Base-by-base conservation (phyloP, 108 stramenopile genomes). In the Chaetoceros tenuissimus region DNA sequence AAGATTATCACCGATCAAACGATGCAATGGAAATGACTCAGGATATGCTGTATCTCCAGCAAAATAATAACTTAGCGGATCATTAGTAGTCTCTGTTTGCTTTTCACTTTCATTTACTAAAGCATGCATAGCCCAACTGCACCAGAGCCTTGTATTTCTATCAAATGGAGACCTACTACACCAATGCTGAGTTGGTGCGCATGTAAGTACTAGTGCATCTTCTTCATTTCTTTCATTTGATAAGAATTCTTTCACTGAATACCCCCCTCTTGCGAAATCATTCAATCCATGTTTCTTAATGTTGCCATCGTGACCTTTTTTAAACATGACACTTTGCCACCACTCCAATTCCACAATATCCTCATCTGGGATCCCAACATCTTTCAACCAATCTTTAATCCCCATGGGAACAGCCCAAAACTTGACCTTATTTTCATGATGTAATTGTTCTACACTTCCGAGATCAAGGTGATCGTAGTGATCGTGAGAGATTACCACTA, bases 171-270 rank as follows among this genome's bases (percentile, higher is more conserved):
- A 83, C 16, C 96, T 84, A 22, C 78, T 66, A 23, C 71, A 71
- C 96, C 96, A 97, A 60, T 97, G 96, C 59, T 92, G 89, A 2
- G 89, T 77, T 18, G 96, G 96, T 22, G 81, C 75, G 63, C 88
- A 89, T 0, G 90, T 89, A 24, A 92, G 46, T 25, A 58, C 54
- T 21, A 71, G 51, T 25, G 43, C 28, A 18, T 30, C 2, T 2
- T 46, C 49, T 46, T 60, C 28, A 24, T 47, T 20, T 19, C 7
- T 20, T 28, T 18, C 19, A 51, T 46, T 22, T 19, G 25, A 18
- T 25, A 26, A 16, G 62, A 34, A 43, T 62, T 52, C 29, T n/a
- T n/a, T n/a, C n/a, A n/a, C n/a, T n/a, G n/a, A n/a, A n/a, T n/a
- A n/a, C n/a, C n/a, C n/a, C 58, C 64, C 51, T 52, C 64, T 1